Conservation (phyloP, 768 basidiomycete species). For the Tremella mesenterica region DNA sequence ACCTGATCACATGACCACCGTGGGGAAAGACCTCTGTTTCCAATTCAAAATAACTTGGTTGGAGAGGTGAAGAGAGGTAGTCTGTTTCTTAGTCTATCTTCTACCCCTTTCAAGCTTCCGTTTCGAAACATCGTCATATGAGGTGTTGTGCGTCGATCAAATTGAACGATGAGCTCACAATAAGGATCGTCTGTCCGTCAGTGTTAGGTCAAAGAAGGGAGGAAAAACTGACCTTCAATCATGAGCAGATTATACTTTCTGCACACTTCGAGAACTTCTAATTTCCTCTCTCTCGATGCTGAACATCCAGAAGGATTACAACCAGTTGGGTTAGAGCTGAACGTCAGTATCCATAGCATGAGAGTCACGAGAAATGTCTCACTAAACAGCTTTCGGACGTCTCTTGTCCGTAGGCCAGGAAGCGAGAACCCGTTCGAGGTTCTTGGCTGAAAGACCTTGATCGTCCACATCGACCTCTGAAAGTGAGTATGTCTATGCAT, state of each 20-base stretch:
- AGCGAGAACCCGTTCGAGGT: constrained; percentile 59
- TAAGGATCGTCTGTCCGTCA: constrained; percentile 59
- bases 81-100: constrained; percentile 9
- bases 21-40: constrained; percentile 58
- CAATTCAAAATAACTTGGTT: constrained; percentile 71
- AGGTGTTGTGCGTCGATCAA: not conserved
- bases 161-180: constrained; percentile 9
- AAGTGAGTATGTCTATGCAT: not conserved
- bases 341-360: not conserved
- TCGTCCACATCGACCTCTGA: constrained; percentile 71
- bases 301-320: constrained; percentile 82
- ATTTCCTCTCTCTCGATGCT: constrained; percentile 60
- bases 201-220: not conserved
- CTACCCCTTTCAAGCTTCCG: no score
- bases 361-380: constrained; percentile 37
- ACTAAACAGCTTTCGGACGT: constrained; percentile 72
- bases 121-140: not conserved
- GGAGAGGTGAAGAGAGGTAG: constrained; percentile 45
- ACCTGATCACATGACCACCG: constrained; percentile 71
- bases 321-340: constrained; percentile 50
- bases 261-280: constrained; percentile 58
- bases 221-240: constrained; percentile 59
- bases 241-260: constrained; percentile 69
- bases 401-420: constrained; percentile 65
- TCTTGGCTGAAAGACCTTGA: constrained; percentile 57